Conservation (phyloP, 208 protist genomes). For the Trypanosoma rangeli region DNA sequence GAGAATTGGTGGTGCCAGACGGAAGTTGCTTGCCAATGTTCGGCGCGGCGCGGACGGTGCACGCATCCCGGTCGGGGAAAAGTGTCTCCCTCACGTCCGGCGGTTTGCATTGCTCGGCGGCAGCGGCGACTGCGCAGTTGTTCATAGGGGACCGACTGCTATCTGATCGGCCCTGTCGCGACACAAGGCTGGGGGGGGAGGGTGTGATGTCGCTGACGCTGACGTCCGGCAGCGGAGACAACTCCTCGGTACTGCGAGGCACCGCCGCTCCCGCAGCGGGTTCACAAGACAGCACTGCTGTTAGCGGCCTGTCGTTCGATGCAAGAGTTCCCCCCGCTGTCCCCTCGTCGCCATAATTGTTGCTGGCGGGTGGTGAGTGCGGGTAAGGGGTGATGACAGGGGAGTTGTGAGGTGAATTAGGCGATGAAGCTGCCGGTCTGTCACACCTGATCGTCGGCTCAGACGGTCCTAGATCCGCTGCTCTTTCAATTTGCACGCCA, state of each 20-base stretch:
- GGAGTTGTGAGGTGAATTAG: not conserved
- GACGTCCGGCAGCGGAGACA: conserved; percentile 9
- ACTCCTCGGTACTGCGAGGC: not conserved
- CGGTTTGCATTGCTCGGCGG: not conserved
- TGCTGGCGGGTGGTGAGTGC: not conserved
- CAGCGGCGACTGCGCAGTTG: too few relatives aligned
- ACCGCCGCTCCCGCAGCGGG: not conserved
- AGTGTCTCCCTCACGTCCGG: not conserved
- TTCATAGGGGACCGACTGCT: not conserved
- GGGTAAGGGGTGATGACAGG: not conserved
- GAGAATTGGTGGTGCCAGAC: too few relatives aligned
- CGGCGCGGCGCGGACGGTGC: not conserved
- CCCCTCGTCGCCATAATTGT: not conserved
- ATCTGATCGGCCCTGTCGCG: not conserved
- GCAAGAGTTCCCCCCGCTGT: not conserved
- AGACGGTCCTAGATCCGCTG: not conserved
- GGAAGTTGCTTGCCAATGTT: too few relatives aligned
- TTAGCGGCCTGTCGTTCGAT: not conserved
- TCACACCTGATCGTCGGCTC: not conserved
- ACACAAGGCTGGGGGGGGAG: conserved; percentile 2
- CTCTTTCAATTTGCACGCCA: not conserved
- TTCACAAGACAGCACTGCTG: not conserved
- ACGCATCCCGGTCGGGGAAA: not conserved
- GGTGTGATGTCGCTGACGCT: conserved; percentile 22
- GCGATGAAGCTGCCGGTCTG: not conserved